Conservation (phyloP, 352 stramenopile genomes). For the Phytophthora sojae region DNA sequence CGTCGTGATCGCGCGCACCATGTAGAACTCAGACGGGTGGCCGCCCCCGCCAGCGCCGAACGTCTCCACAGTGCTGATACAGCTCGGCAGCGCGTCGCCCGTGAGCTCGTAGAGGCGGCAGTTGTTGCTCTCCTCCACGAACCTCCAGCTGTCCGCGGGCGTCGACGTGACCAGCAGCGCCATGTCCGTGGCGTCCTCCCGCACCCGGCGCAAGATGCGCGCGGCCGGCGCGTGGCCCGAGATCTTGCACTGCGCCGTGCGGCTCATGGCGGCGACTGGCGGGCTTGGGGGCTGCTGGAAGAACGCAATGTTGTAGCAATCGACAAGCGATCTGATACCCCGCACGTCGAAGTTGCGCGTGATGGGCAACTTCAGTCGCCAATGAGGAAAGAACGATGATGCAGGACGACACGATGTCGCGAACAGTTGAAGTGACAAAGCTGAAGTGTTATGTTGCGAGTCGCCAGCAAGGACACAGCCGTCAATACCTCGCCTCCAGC, state of each 20-base stretch:
- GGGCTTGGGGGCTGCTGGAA: neutral
- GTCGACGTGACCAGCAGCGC: slow-evolving; percentile 43
- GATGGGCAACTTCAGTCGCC: slow-evolving; percentile 8
- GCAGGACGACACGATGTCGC: neutral
- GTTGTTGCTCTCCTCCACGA: slow-evolving; percentile 50
- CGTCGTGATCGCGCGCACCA: slow-evolving; percentile 62
- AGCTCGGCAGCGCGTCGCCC: slow-evolving; percentile 45
- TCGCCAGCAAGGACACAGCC: neutral
- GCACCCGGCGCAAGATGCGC: slow-evolving; percentile 56
- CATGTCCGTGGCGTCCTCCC: slow-evolving; percentile 51
- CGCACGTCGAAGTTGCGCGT: neutral
- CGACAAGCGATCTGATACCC: neutral
- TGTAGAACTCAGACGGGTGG: slow-evolving; percentile 58
- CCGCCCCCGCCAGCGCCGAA: slow-evolving; percentile 41
- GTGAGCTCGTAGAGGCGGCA: slow-evolving; percentile 63
- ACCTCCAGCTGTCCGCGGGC: slow-evolving; percentile 48
- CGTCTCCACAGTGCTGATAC: slow-evolving; percentile 44
- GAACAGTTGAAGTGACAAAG: neutral
- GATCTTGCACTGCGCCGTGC: slow-evolving; percentile 36
- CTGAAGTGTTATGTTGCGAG: neutral
- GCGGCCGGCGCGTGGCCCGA: slow-evolving; percentile 43
- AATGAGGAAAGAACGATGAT: neutral
- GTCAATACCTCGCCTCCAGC: too few species aligned
- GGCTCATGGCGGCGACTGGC: slow-evolving; percentile 33
- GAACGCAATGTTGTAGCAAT: neutral